phyloP scores from a whole-genome alignment of 805 yeast species.

The Kodamaea leandrae region DNA sequence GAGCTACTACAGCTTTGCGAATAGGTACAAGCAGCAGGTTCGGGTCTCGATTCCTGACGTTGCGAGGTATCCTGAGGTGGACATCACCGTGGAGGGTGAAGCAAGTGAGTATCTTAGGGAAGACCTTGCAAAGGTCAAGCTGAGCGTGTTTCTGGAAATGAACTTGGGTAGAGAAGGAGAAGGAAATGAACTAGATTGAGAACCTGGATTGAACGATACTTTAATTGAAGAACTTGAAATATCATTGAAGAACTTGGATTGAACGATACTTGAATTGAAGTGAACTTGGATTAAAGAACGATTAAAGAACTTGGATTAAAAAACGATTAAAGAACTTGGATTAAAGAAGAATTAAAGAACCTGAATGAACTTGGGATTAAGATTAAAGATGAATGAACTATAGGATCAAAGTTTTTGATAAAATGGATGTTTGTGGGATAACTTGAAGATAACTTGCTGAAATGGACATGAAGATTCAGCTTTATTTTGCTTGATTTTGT shows the following conservation, averaged over 20 bases:
- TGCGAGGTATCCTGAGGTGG: conserved; percentile 4
- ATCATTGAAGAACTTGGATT: too few relatives aligned
- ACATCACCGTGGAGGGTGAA: neutral
- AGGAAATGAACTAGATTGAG: too few relatives aligned
- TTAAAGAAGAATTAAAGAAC: neutral
- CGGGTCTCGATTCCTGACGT: conserved; percentile 5
- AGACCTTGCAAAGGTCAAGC: neutral
- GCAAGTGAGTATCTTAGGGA: neutral
- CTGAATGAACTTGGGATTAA: too few relatives aligned
- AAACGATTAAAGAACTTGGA: neutral
- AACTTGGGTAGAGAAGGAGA: too few relatives aligned
- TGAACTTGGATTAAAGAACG: neutral
- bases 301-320: neutral
- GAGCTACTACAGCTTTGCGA: conserved; percentile 17
- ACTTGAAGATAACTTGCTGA: neutral
- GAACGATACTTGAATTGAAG: too few relatives aligned
- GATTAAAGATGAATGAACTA: neutral
- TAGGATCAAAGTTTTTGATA: neutral
- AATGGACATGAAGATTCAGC: neutral
- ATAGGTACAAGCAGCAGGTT: conserved; percentile 14
- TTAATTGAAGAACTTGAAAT: too few relatives aligned
- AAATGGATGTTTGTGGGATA: neutral
- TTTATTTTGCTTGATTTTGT: too few relatives aligned
- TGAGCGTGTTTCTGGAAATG: neutral
- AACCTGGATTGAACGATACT: too few relatives aligned